A percentile compares a stretch with the other conserved stretches of the same genome.
phyloP scores from a whole-genome alignment of 495 filamentous ascomycete genomes.

The Letharia lupina region DNA sequence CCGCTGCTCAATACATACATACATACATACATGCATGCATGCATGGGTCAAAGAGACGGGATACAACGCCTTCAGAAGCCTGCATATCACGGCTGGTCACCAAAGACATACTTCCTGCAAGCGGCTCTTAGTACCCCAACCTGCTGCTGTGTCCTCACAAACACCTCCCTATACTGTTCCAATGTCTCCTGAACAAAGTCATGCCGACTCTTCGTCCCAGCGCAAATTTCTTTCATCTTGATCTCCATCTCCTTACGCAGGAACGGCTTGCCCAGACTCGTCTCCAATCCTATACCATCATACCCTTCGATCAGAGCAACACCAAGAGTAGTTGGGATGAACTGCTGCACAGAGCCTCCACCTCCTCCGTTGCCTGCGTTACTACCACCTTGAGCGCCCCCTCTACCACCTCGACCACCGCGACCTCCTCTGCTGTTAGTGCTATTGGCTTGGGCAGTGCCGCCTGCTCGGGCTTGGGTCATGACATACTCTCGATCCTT shows the following conservation, averaged over 20 bases:
- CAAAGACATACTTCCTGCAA: conserved; percentile 42
- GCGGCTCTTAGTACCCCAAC: conserved; percentile 64
- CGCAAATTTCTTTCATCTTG: conserved; percentile 90
- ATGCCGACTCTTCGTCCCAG: conserved; percentile 63
- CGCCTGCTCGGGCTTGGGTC: conserved; percentile 45
- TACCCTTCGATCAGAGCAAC: conserved; percentile 90
- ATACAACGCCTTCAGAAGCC: background rate
- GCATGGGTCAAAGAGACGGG: background rate
- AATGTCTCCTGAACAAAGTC: conserved; percentile 73
- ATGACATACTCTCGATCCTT: conserved; percentile 79
- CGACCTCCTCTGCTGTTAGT: conserved; percentile 30
- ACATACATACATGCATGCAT: too few species aligned
- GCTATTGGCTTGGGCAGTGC: conserved; percentile 21
- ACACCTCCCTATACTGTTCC: conserved; percentile 76
- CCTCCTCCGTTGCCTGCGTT: conserved; percentile 38
- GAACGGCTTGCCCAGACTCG: conserved; percentile 91
- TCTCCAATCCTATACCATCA: conserved; percentile 82
- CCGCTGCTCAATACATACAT: background rate
- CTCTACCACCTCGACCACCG: conserved; percentile 40
- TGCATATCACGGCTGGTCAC: conserved; percentile 21
- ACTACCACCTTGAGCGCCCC: conserved; percentile 33
- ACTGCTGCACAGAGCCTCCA: conserved; percentile 59
- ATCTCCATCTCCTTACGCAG: conserved; percentile 95
- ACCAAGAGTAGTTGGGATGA: conserved; percentile 84
- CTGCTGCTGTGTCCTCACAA: conserved; percentile 63